Evolutionary conservation across 2,329 filamentous ascomycete genomes (phyloP).

Genomic region (Rosellinia necatrix): DNA sequence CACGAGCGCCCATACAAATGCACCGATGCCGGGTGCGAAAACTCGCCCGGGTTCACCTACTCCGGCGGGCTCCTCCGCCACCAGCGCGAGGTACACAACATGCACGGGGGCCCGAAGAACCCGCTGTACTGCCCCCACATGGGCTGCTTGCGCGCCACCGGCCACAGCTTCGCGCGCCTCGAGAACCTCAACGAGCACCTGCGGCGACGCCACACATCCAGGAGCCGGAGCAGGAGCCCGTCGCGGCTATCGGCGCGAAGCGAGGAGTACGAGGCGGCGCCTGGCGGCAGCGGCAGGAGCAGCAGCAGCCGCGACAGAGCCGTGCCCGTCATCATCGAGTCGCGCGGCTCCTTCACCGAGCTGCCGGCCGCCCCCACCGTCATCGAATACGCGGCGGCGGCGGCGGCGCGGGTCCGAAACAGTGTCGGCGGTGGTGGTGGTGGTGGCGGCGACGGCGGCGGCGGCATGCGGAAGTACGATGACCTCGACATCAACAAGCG

Average conservation of each 20-base stretch:
- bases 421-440: too few species aligned
- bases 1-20: conserved; percentile 94
- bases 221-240: neutral
- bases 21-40: conserved; percentile 79
- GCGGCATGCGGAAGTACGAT: conserved; percentile 54
- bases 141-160: conserved; percentile 85
- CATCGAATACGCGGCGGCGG: too few species aligned
- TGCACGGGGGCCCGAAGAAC: conserved; percentile 86
- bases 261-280: conserved; percentile 36
- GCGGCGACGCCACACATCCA: conserved; percentile 74
- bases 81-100: conserved; percentile 90
- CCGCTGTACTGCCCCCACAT: conserved; percentile 82
- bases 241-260: conserved; percentile 45
- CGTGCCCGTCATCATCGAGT: neutral
- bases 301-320: neutral
- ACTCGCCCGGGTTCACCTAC: conserved; percentile 93
- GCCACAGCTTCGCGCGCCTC: conserved; percentile 87
- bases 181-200: conserved; percentile 95
- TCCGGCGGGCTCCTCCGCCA: conserved; percentile 87
- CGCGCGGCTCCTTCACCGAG: neutral
- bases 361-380: conserved; percentile 19
- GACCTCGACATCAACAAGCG: conserved; percentile 64
- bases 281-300: neutral
- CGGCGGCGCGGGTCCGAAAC: too few species aligned
- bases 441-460: too few species aligned